A percentile compares a stretch with the other conserved stretches of the same genome.
These are phyloP conservation scores for Crithidia thermophila DNA, from an alignment of 208 protist genomes.

Conservation along the genomic window DNA sequence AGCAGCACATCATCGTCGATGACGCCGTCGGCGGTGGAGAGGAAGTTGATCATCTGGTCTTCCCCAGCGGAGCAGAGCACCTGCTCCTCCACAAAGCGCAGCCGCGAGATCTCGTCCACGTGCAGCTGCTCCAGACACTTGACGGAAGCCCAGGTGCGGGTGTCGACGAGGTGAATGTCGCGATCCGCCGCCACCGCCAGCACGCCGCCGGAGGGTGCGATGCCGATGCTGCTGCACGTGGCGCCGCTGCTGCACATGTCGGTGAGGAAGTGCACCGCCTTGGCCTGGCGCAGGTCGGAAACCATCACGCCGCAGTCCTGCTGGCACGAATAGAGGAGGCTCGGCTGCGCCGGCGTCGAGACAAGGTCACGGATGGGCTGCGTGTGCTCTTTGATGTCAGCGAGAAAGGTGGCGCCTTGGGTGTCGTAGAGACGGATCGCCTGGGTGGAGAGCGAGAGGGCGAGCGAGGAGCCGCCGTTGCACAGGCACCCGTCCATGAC, in stretches of 20 bases:
- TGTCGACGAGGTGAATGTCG: slow-evolving; percentile 72
- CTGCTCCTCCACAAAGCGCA: slow-evolving; percentile 66
- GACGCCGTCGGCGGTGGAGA: slow-evolving; percentile 46
- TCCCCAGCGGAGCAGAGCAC: slow-evolving; percentile 81
- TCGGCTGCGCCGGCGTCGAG: slow-evolving; percentile 42
- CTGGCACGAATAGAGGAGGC: slow-evolving; percentile 70
- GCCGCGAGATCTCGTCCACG: slow-evolving; percentile 80
- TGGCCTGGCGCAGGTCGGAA: slow-evolving; percentile 52
- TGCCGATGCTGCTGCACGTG: slow-evolving; percentile 54
- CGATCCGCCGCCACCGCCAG: slow-evolving; percentile 59
- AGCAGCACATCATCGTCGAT: slow-evolving; percentile 80
- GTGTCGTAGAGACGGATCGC: slow-evolving; percentile 72
- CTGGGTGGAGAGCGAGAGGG: slow-evolving; percentile 62
- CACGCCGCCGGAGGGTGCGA: slow-evolving; percentile 39
- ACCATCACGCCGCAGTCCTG: slow-evolving; percentile 85
- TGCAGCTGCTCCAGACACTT: slow-evolving; percentile 69
- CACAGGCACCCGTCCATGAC: slow-evolving; percentile 76
- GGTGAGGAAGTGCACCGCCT: slow-evolving; percentile 61
- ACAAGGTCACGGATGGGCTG: slow-evolving; percentile 65
- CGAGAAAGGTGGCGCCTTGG: slow-evolving; percentile 44
- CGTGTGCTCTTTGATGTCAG: slow-evolving; percentile 65
- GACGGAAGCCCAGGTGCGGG: slow-evolving; percentile 52
- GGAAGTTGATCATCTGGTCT: slow-evolving; percentile 91
- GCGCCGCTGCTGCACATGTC: slow-evolving; percentile 56
- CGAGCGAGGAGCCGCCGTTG: slow-evolving; percentile 46